Evolutionary conservation across 768 basidiomycete species (phyloP).

Genomic region (Coprinopsis marcescibilis): DNA sequence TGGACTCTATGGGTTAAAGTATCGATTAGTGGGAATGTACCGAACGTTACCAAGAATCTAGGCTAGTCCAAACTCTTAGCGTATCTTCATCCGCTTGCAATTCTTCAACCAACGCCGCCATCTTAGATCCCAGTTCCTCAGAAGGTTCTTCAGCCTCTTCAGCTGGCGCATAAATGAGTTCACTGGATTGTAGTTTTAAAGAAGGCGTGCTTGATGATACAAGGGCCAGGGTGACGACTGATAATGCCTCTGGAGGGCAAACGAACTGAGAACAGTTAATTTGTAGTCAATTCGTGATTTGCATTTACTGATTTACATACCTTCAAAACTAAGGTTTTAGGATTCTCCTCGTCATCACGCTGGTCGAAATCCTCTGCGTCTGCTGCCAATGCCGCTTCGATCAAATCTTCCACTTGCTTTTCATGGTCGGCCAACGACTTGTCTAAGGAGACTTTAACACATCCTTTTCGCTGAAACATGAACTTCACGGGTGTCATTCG

Average conservation of each 20-base stretch:
- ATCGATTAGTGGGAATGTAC: background rate
- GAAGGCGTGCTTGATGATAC: constrained; percentile 12
- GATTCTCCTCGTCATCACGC: constrained; percentile 24
- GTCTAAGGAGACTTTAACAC: constrained; percentile 38
- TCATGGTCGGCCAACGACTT: constrained; percentile 2
- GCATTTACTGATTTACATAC: constrained; percentile 13
- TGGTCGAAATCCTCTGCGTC: constrained; percentile 43
- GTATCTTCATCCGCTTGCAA: constrained; percentile 57
- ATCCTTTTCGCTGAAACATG: constrained; percentile 55
- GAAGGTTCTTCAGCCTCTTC: constrained; percentile 32
- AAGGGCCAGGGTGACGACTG: constrained; percentile 12
- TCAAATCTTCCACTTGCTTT: constrained; percentile 24
- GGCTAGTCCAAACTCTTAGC: constrained; percentile 52
- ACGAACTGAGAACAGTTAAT: constrained; percentile 11
- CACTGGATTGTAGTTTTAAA: constrained; percentile 35
- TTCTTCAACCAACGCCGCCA: constrained; percentile 42
- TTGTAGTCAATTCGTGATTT: constrained; percentile 4
- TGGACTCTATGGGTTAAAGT: background rate
- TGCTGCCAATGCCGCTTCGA: constrained; percentile 35
- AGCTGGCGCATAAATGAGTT: constrained; percentile 50
- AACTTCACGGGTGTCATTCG: constrained; percentile 59
- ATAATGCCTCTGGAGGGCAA: constrained; percentile 11
- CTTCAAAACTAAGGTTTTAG: constrained; percentile 19
- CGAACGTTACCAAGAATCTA: constrained; percentile 22
- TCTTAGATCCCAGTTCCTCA: constrained; percentile 33